Conservation (phyloP, 768 basidiomycete species). For the Calocera cornea region DNA sequence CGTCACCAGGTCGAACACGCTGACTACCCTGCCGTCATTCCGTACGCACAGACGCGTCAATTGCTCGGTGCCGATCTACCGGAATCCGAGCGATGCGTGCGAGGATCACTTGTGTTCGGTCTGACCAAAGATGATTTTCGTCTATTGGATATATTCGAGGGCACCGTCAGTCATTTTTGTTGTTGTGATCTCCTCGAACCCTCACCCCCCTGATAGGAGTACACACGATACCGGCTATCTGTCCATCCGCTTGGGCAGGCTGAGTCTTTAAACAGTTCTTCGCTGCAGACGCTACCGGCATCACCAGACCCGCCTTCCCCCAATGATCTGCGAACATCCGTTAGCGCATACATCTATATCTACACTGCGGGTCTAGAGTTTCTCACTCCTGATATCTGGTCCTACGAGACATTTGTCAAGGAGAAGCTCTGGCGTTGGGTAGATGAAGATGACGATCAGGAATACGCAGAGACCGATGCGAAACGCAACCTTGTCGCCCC, state of each 20-base stretch:
- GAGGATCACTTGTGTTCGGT: constrained; percentile 67
- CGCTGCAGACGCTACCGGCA: constrained; percentile 29
- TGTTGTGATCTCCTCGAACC: background rate
- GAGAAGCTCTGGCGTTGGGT: constrained; percentile 73
- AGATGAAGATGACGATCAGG: constrained; percentile 27
- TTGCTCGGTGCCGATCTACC: constrained; percentile 39
- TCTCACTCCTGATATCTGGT: constrained; percentile 57
- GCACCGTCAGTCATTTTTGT: constrained; percentile 41
- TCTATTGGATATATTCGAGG: constrained; percentile 73
- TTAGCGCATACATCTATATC: constrained; percentile 60
- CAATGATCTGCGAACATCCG: constrained; percentile 24
- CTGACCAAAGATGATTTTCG: constrained; percentile 48
- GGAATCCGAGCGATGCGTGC: constrained; percentile 52
- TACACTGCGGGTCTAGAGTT: constrained; percentile 34
- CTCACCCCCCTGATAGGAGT: constrained; percentile 42
- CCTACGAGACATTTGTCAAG: constrained; percentile 64
- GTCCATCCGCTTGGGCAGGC: constrained; percentile 44
- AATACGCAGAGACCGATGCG: constrained; percentile 43
- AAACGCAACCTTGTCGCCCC: constrained; percentile 22
- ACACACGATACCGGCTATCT: constrained; percentile 39
- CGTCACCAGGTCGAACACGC: constrained; percentile 58
- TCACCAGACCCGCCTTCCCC: constrained; percentile 32
- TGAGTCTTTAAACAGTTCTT: constrained; percentile 19
- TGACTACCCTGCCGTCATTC: constrained; percentile 77
- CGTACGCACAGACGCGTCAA: constrained; percentile 35